Evolutionary conservation across 78 protist genomes (phyloP).

Genomic region (Cavenderia fasciculata): DNA sequence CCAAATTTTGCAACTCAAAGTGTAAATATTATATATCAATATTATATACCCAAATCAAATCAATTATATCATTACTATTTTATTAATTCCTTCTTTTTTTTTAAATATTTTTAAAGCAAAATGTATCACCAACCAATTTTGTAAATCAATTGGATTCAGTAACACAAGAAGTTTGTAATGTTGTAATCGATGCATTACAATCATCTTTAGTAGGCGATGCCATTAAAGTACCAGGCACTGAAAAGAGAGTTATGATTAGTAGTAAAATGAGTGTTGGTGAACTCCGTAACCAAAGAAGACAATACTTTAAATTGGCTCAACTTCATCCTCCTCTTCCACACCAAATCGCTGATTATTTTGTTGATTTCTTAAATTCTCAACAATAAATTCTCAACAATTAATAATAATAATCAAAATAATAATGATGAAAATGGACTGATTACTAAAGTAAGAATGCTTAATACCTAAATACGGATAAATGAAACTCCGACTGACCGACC

Average conservation of each 20-base stretch:
- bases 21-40: not conserved
- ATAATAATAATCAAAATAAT: too few species aligned
- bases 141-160: constrained; percentile 42
- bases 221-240: constrained; percentile 61
- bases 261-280: constrained; percentile 12
- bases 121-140: constrained; percentile 48
- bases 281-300: constrained; percentile 54
- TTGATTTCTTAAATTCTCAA: constrained; percentile 48
- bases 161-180: constrained; percentile 51
- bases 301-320: constrained; percentile 65
- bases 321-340: constrained; percentile 58
- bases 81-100: not conserved
- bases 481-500: too few species aligned
- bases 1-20: constrained; percentile 61
- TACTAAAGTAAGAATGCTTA: too few species aligned
- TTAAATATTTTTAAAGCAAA: too few species aligned
- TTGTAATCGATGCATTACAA: constrained; percentile 55
- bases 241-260: constrained; percentile 25
- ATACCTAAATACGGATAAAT: too few species aligned
- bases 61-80: not conserved
- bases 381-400: too few species aligned
- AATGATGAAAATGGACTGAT: too few species aligned
- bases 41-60: not conserved
- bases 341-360: constrained; percentile 57
- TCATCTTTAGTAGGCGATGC: constrained; percentile 57